Evolutionary conservation across 2,329 filamentous ascomycete genomes (phyloP), one percentile per base, ranked within the genome.

Genomic region (Calonectria hawksworthii): DNA sequence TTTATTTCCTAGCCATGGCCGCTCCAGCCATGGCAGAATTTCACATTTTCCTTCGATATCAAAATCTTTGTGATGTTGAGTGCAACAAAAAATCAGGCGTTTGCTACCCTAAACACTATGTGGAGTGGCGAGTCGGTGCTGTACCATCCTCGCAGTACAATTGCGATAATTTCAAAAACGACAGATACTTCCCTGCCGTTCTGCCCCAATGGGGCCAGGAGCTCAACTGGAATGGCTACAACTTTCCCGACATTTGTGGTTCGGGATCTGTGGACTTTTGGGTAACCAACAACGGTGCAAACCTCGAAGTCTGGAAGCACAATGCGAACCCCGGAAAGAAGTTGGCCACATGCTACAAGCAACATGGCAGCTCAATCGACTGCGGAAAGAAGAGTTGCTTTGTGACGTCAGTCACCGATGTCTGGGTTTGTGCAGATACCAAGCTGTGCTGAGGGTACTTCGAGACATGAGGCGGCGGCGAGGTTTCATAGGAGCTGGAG

Each of bases 101-200:
- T 23, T 66, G 68, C 59, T 71, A 52, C 28, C 68, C 47, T 34
- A 73, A 70, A 61, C 67, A 70, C 32, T 70, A 56, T 16, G 50
- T 70, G 21, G 71, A 70, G 26, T 65, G 68, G 47, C 44, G 56
- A 44, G 68, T 64, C 21, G 68, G 68, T 21, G 68, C 44, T 18
- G 59, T 65, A 4, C 68, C 59, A 6, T 71, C 68, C 1, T 65
- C 68, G 26, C 56, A 71, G 26, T 65, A 71, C 32, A 36, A 38
- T 32, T 70, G 68, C 32, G 30, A 54, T 26, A 21, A 44, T 16
- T 70, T 70, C 54, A 70, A 52, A 44, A 34, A 54, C 23, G 59
- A 66, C 61, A 34, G 11, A 11, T 38, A 59, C 36, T 67, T 71
- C 51, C 61, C 50, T 16, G 9, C 8, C 0, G 36, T 66, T 16